These are phyloP conservation scores for Linum tenue DNA, from an alignment of 345 rosid species.

Conservation along the genomic window DNA sequence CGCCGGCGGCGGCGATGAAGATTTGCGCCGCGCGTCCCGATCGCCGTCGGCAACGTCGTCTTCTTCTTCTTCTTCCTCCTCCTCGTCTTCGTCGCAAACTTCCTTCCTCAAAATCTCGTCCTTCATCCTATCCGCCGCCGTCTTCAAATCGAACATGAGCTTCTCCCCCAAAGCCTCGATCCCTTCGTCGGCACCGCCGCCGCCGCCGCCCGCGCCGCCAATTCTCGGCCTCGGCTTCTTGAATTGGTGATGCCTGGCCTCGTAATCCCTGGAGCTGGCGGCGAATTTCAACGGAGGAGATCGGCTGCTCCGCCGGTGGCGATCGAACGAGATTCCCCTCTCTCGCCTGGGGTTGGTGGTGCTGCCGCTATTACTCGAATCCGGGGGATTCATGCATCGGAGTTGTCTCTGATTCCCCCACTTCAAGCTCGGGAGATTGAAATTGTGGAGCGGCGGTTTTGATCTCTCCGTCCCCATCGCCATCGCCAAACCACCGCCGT, in stretches of 20 bases:
- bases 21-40: not conserved
- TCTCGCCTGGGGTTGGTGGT: not conserved
- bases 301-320: constrained; percentile 14
- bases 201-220: not conserved
- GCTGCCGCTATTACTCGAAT: not conserved
- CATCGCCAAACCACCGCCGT: constrained; percentile 4
- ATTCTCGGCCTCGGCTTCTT: constrained; percentile 8
- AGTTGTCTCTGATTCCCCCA: constrained; percentile 24
- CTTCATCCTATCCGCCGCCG: constrained; percentile 29
- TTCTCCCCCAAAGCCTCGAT: constrained; percentile 42
- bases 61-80: no score
- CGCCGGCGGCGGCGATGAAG: not conserved
- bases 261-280: not conserved
- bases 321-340: constrained; percentile 7
- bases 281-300: constrained; percentile 26
- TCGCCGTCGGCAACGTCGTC: not conserved
- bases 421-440: constrained; percentile 19
- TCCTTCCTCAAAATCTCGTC: constrained; percentile 20
- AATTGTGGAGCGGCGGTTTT: constrained; percentile 27
- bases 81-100: not conserved
- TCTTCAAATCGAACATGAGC: constrained; percentile 35
- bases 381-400: constrained; percentile 15
- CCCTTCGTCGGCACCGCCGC: constrained; percentile 38
- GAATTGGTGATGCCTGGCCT: constrained; percentile 4
- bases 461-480: constrained; percentile 17